Evolutionary conservation across 768 basidiomycete genomes (phyloP), one percentile per base, ranked within the genome.

Genomic region (Termitomyces sp.): DNA sequence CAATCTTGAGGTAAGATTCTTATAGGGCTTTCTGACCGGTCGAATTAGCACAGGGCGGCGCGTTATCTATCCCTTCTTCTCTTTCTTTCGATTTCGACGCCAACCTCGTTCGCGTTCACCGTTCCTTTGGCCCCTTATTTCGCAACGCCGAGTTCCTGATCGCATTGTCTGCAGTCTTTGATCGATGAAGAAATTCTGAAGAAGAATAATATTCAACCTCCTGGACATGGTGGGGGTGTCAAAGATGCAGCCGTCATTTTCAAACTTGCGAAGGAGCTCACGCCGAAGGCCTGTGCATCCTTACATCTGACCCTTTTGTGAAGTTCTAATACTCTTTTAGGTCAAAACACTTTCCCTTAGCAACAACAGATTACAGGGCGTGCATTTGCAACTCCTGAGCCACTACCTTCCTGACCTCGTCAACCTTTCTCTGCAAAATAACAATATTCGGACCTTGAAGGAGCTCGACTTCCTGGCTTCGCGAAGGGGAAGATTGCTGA

Each of bases 311-410:
- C 46, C 35, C 10, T 56, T 28, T 54, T 43, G 37, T 44, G 19
- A 50, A 51, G 55, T 55, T 56, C 67, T 28, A 55, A 55, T 14
- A 8, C 53, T n/a, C 19, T 28, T 30, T 3, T 48, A 89, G 86
- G 80, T 88, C 39, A 80, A 86, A 67, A 94, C 94, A 0, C 71
- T 98, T 12, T 95, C 93, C 0, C 77, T 98, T 41, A 90, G 93
- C 40, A 84, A 89, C 67, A 85, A 86, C 60, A 80, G 91, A 55
- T 63, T 78, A 27, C 77, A 70, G 45, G 85, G 91, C 6, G 68
- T 78, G 3, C 73, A 85, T 54, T 70, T 96, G 19, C 72, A 79
- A 14, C 76, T 80, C 28, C 74, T 96, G 30, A 73, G 82, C 23
- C 82, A 84, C 66, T 93, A 86, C 64, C 77, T 98, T 0, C 94